Evolutionary conservation across 169 alveolate species (phyloP).

Genomic region (Cyclospora cayetanensis): DNA sequence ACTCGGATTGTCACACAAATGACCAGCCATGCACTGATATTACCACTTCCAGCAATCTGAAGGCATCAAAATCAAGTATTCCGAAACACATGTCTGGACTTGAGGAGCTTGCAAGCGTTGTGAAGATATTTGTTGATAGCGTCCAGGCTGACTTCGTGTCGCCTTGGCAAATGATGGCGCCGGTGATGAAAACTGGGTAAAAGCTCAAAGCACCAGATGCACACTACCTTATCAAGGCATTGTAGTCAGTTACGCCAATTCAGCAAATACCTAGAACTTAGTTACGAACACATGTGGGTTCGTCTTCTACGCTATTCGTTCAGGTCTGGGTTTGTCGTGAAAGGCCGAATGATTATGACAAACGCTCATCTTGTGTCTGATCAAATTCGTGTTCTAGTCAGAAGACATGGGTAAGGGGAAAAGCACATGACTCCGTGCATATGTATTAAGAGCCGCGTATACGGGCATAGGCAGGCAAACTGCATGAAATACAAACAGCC

Average conservation of each 20-base stretch:
- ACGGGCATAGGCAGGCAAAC: neutral
- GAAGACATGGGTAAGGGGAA: conserved; percentile 82
- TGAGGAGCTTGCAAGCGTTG: conserved; percentile 73
- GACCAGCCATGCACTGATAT: no score
- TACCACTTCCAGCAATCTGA: no score
- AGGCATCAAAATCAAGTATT: no score
- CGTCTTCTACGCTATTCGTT: neutral
- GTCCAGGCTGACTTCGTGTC: conserved; percentile 83
- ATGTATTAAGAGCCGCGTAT: neutral
- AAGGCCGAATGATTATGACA: conserved; percentile 81
- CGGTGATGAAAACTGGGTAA: conserved; percentile 82
- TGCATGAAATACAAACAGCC: neutral
- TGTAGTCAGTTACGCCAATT: neutral
- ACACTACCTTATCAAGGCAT: neutral
- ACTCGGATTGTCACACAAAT: no score
- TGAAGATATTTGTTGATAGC: conserved; percentile 83
- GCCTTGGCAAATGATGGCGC: conserved; percentile 87
- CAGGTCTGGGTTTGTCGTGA: conserved; percentile 86
- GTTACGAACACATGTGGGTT: neutral
- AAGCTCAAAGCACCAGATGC: neutral
- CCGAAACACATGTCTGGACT: conserved; percentile 1
- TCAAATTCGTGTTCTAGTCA: conserved; percentile 85
- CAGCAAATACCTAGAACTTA: neutral
- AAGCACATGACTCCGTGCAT: neutral
- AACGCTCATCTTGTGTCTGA: conserved; percentile 88